Base-by-base conservation (phyloP, 805 yeast species). In the Metahyphopichia silvanorum region DNA sequence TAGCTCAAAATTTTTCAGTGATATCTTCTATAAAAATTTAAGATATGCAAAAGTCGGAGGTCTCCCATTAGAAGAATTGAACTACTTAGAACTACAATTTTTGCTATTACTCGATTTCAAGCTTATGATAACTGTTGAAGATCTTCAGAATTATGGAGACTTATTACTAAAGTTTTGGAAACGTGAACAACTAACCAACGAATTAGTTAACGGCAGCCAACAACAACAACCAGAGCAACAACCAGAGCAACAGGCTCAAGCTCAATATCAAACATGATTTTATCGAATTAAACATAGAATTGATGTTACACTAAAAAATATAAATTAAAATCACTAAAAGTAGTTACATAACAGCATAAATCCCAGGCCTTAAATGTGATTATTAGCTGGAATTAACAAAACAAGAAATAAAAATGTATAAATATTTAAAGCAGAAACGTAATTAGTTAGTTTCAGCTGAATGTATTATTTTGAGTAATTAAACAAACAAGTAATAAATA, bases 41-140 rank as follows among this genome's bases (percentile, higher is more conserved):
- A 74, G 98, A 42, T 91, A 91, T 57, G 96, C 97, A 8, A 86
- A 89, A 56, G 93, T 91, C 27, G 98, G 98, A 5, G 98, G 98
- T 0, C 70, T 91, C 34, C 95, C 97, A 6, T 69, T 88, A 36
- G 95, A 86, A 35, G 99, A 93, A 56, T 71, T 93, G 54, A 93
- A 93, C 54, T 89, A 86, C 59, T 67, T 93, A 44, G 99, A 93
- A 58, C 65, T 93, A 28, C 97, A 91, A 55, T 89, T 93, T 53
- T 63, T 91, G 46, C 59, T 89, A 31, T 65, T 91, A 38, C 71
- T 88, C 32, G 96, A 93, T 60, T 91, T 93, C 60, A 79, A 82
- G 53, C 67, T 91, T 39, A 76, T 89, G 78, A 86, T 93, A 27
- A 82, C 86, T 21, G 82, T 85, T 10, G 96, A 89, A 53, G 98